Conservation (phyloP, 345 rosid species). For the Aquilaria sinensis region DNA sequence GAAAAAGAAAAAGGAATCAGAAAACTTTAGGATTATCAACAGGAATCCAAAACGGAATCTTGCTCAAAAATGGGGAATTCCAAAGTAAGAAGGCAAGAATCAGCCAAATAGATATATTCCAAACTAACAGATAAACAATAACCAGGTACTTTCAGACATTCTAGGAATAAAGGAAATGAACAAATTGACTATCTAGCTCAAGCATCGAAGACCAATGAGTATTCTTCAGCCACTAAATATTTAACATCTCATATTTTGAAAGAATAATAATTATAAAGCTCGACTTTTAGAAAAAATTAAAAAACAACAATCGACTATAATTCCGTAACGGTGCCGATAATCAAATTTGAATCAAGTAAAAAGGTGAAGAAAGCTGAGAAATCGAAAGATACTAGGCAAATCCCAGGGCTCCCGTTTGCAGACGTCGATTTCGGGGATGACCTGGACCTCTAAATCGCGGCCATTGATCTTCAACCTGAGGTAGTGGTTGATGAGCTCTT, state of each 20-base stretch:
- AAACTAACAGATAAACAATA: too few species aligned
- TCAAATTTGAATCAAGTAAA: neutral
- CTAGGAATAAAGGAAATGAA: conserved; percentile 9
- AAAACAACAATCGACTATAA: neutral
- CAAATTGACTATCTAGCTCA: neutral
- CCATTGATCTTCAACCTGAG: conserved; percentile 84
- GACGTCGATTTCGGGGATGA: conserved; percentile 79
- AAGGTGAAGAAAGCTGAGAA: neutral
- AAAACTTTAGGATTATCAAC: neutral
- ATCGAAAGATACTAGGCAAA: conserved; percentile 52
- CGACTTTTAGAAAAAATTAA: neutral
- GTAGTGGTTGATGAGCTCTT: conserved; percentile 86
- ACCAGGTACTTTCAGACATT: neutral
- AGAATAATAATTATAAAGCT: neutral
- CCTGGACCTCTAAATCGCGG: conserved; percentile 64
- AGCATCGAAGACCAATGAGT: conserved; percentile 14
- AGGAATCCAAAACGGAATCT: conserved; percentile 12
- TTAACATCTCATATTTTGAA: neutral
- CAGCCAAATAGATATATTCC: neutral
- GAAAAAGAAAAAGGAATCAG: neutral
- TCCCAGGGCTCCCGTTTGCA: conserved; percentile 99
- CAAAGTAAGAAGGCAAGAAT: conserved; percentile 8
- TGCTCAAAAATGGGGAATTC: neutral
- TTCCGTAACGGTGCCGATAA: conserved; percentile 4
- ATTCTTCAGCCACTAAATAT: conserved; percentile 3